These are phyloP conservation scores for Lophiotrema nucula DNA, from an alignment of 495 filamentous ascomycete genomes.

Conservation along the genomic window DNA sequence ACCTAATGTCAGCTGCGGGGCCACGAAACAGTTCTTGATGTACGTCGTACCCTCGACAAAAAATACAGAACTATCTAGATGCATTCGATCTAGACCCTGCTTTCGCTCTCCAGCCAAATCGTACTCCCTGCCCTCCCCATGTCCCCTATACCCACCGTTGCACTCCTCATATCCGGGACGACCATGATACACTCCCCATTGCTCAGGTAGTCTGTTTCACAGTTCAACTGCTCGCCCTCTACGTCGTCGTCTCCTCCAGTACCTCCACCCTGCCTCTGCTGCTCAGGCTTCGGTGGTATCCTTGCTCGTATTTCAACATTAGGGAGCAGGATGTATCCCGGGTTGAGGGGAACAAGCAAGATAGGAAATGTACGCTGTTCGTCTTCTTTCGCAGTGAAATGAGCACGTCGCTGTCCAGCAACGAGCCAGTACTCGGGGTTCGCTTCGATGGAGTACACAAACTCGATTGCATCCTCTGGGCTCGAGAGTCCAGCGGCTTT, in stretches of 20 bases:
- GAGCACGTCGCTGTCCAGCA: conserved; percentile 73
- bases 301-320: conserved; percentile 68
- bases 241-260: conserved; percentile 29
- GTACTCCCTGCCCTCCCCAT: conserved; percentile 16
- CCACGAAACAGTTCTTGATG: no score
- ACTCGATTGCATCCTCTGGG: conserved; percentile 60
- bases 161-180: conserved; percentile 68
- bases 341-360: conserved; percentile 72
- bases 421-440: conserved; percentile 78
- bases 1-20: no score
- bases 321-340: conserved; percentile 75
- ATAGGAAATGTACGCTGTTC: conserved; percentile 56
- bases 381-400: conserved; percentile 63
- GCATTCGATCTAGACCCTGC: not conserved
- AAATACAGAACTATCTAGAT: no score
- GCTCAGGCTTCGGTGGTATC: conserved; percentile 8
- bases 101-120: conserved; percentile 19
- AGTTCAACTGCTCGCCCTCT: conserved; percentile 46
- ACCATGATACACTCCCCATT: conserved; percentile 75
- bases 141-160: conserved; percentile 56
- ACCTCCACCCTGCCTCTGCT: conserved; percentile 39
- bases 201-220: conserved; percentile 78
- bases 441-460: conserved; percentile 79
- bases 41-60: no score
- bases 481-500: conserved; percentile 13